A percentile compares a stretch with the other conserved stretches of the same genome.
phyloP scores from a whole-genome alignment of 2,329 filamentous ascomycete species.

The Cladorrhinum sp. region DNA sequence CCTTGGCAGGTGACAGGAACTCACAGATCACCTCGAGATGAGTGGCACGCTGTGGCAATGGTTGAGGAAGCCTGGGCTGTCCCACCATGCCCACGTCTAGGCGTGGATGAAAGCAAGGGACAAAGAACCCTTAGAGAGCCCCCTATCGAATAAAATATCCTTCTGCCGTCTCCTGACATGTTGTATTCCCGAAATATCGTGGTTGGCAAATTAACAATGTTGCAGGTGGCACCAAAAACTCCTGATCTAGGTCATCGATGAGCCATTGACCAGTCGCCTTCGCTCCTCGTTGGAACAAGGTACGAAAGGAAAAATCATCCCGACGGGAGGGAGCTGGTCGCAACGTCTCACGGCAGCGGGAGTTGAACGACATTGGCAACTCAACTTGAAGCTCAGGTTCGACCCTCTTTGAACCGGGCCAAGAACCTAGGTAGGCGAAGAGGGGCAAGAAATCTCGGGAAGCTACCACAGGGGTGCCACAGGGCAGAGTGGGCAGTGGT shows the following conservation, averaged over 20 bases:
- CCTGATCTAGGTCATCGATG: conserved; percentile 5
- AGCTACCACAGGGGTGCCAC: background rate
- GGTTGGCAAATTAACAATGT: conserved; percentile 15
- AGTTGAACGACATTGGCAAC: background rate
- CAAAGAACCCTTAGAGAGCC: background rate
- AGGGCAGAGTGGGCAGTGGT: too few relatives aligned
- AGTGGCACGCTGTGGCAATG: background rate
- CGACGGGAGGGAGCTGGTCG: background rate
- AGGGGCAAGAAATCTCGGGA: background rate
- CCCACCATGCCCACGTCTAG: conserved; percentile 5
- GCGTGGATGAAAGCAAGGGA: conserved; percentile 3
- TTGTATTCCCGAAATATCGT: background rate
- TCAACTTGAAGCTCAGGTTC: too few relatives aligned
- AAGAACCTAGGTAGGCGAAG: background rate
- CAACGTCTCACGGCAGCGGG: conserved; percentile 2
- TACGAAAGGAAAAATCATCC: too few relatives aligned
- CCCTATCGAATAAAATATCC: background rate
- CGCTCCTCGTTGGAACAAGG: too few relatives aligned
- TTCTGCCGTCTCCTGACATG: background rate
- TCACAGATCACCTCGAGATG: background rate
- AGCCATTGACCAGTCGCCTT: too few relatives aligned
- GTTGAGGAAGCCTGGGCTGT: background rate
- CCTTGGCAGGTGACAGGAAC: background rate
- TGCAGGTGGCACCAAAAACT: background rate
- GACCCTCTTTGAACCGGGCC: background rate